phyloP scores from a whole-genome alignment of 352 stramenopile genomes.

The Globisporangium cylindrosporum region DNA sequence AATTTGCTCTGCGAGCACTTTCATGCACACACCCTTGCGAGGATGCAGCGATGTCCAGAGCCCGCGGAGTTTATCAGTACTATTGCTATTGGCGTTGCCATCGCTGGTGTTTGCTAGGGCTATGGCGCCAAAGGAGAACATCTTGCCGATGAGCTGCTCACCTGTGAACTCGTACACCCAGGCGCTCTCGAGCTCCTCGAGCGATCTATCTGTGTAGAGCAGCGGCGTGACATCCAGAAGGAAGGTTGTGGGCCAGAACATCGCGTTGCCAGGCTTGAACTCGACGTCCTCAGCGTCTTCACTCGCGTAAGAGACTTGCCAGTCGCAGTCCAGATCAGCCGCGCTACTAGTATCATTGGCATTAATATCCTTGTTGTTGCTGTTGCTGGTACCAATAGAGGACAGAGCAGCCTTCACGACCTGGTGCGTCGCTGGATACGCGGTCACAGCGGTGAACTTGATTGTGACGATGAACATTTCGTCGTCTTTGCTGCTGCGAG shows the following conservation, averaged over 20 bases:
- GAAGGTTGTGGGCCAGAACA: constrained; percentile 52
- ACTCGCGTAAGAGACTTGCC: constrained; percentile 42
- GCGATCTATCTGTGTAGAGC: constrained; percentile 39
- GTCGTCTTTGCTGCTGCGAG: constrained; percentile 41
- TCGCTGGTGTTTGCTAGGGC: not conserved
- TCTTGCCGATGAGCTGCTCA: constrained; percentile 28
- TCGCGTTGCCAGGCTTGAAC: constrained; percentile 23
- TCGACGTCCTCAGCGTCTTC: constrained; percentile 22
- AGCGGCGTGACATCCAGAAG: constrained; percentile 31
- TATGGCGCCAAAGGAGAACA: constrained; percentile 38
- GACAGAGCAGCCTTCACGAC: not conserved
- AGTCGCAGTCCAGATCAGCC: constrained; percentile 20
- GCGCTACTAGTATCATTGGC: not conserved
- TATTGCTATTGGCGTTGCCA: not conserved
- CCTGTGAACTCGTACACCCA: constrained; percentile 64
- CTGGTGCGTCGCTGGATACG: constrained; percentile 37
- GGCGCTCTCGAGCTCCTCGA: constrained; percentile 40
- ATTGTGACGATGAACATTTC: constrained; percentile 53
- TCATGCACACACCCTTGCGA: constrained; percentile 64
- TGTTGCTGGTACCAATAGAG: not conserved
- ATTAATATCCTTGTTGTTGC: constrained; percentile 6
- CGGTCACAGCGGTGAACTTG: constrained; percentile 21
- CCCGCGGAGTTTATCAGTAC: constrained; percentile 7
- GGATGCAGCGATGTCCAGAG: constrained; percentile 54
- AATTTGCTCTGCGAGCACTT: constrained; percentile 54